Evolutionary conservation across 352 stramenopile genomes (phyloP), one percentile per base, ranked within the genome.

Genomic region (Phytophthora pinifolia): DNA sequence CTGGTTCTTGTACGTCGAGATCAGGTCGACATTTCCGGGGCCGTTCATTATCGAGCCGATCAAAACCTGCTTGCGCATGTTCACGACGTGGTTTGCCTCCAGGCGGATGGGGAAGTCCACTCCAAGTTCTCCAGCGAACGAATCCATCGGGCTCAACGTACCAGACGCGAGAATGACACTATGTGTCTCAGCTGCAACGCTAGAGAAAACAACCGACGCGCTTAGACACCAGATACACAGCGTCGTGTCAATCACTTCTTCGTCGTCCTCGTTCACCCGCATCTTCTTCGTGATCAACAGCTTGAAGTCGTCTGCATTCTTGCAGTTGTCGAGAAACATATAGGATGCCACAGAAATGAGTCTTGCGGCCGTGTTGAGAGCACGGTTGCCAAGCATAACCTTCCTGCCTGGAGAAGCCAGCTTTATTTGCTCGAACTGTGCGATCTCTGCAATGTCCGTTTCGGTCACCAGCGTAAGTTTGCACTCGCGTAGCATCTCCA

Each of bases 111-210:
- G 75, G n/a, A 94, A 94, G 30, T 88, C 79, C 0, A 81, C 76
- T 4, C 84, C 81, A 9, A 94, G 77, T 45, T 94, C 84, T 8
- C 79, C 79, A 4, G 78, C 80, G 49, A 92, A 92, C 9, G 83
- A 91, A n/a, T 92, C 82, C 83, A 94, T 92, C 0, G 84, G 84
- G 41, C 77, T 91, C 6, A 94, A 55, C 7, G 84, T 94, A 15
- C 84, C 84, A 2, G 80, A 92, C 5, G 84, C 88, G 15, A 94
- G 51, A 32, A 94, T 87, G 4, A 94, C 77, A 18, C 74, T 88
- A 12, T 79, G 77, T 3, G 71, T 65, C 9, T 83, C 14, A 20
- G 44, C 62, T n/a, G 78, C 68, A 7, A 94, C 66, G 18, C 89
- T 77, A 14, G 67, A 66, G 54, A 94, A 92, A 6, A 83, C 83